phyloP scores from a whole-genome alignment of 805 yeast species.

The Candida vaughaniae region DNA sequence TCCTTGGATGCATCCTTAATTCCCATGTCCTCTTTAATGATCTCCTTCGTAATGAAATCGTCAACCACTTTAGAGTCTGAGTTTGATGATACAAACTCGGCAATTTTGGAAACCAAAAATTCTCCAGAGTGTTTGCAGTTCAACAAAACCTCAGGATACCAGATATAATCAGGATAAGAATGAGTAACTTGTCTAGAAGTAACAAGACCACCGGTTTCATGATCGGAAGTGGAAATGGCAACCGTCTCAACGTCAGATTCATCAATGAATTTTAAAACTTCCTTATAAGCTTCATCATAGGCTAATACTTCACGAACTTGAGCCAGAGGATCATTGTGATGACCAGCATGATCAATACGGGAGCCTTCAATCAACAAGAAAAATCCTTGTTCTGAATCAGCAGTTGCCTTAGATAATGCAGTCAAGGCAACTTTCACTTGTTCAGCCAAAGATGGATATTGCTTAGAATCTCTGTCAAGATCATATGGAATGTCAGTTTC shows the following conservation, averaged over 20 bases:
- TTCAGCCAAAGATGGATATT: conserved; percentile 76
- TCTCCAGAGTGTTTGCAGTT: conserved; percentile 78
- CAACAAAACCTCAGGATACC: conserved; percentile 75
- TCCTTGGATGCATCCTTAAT: conserved; percentile 52
- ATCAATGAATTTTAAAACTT: conserved; percentile 69
- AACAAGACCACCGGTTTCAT: conserved; percentile 90
- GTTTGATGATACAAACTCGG: conserved; percentile 14
- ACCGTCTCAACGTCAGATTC: conserved; percentile 70
- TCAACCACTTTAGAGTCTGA: conserved; percentile 23
- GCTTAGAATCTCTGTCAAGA: conserved; percentile 61
- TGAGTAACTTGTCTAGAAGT: conserved; percentile 73
- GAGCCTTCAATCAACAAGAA: conserved; percentile 87
- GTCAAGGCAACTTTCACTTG: conserved; percentile 71
- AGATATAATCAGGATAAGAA: conserved; percentile 76
- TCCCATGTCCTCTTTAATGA: conserved; percentile 67
- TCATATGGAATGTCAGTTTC: conserved; percentile 80
- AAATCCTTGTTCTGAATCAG: conserved; percentile 76
- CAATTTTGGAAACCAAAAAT: conserved; percentile 50
- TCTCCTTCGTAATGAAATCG: conserved; percentile 49
- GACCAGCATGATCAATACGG: conserved; percentile 94
- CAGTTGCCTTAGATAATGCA: conserved; percentile 64
- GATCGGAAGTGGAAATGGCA: conserved; percentile 82
- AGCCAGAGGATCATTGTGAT: conserved; percentile 88
- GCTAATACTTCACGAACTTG: conserved; percentile 89
- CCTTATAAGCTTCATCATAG: conserved; percentile 74